Base-by-base conservation (phyloP, 2,329 filamentous ascomycete species). In the Alternaria angustiovoidea region DNA sequence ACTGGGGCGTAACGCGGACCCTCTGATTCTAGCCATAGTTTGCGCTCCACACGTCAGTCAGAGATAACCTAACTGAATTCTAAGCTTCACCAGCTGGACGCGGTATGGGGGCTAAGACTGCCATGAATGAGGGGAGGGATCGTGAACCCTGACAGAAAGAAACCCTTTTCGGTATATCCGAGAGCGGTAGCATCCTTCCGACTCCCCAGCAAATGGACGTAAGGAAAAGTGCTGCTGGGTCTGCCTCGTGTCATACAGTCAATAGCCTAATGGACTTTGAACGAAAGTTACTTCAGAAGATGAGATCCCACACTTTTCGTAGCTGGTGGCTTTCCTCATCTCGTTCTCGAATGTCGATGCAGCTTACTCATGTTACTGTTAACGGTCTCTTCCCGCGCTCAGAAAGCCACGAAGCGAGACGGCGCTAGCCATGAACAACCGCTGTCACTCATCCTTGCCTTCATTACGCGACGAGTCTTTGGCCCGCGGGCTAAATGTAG, bases 101-200 rank as follows among this genome's bases (percentile, higher is more conserved):
- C 28, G 28, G 28, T 9, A 30, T 30, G 28, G 28, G 28, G 28
- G 28, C 28, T 30, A 11, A 30, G 11, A 7, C 28, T 11, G 28
- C 28, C 28, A 30, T 30, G 28, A 11, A 11, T 11, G 28, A 30
- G 28, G 28, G 28, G 28, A 9, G 28, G 28, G 28, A 30, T 30
- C 28, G 11, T 30, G 11, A 30, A 30, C 28, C 28, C 28, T 30
- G 28, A 11, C 7, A 11, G 28, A 11, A 11, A 30, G 8, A 30
- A 30, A 11, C 9, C 28, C 9, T 11, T 11, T 11, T 30, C 8
- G 28, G 78, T 70, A 5, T 30, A 30, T 11, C 28, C 28, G 28
- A 30, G 44, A 7, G 44, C 44, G 28, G 44, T 32, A 34, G 11
- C 44, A 48, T 48, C 44, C 28, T 48, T 48, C 44, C 44, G 44